These are phyloP conservation scores for Naganishia vaughanmartiniae DNA, from an alignment of 768 basidiomycete genomes.

Conservation along the genomic window DNA sequence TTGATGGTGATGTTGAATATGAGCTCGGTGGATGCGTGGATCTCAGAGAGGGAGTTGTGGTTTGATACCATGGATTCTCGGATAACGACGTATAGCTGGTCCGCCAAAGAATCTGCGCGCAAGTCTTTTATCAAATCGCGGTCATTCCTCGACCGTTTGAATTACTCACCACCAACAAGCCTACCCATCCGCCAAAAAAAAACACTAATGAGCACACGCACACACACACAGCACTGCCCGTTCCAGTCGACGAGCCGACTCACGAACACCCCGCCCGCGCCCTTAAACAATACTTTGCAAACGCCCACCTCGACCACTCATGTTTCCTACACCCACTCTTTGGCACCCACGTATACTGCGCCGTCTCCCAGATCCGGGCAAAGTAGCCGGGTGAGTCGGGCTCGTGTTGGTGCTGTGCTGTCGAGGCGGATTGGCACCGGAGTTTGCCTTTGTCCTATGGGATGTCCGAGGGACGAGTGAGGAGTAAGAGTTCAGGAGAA, in stretches of 20 bases:
- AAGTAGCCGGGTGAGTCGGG: neutral
- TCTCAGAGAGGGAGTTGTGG: neutral
- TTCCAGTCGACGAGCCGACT: neutral
- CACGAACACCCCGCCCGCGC: slow-evolving; percentile 14
- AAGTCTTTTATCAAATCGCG: neutral
- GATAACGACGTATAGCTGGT: slow-evolving; percentile 6
- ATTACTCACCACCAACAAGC: neutral
- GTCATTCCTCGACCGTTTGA: neutral
- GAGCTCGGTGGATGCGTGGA: neutral
- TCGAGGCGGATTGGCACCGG: neutral
- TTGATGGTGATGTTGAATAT: slow-evolving; percentile 8
- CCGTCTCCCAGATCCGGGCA: neutral
- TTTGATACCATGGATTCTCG: neutral
- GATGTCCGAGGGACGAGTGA: neutral
- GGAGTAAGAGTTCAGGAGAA: too few species aligned
- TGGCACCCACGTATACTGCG: slow-evolving; percentile 16
- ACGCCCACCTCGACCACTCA: neutral
- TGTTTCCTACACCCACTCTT: slow-evolving; percentile 1
- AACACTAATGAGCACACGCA: too few species aligned
- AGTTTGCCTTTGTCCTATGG: slow-evolving; percentile 3
- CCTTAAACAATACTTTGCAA: slow-evolving; percentile 11
- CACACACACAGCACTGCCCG: neutral
- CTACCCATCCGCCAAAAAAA: too few species aligned
- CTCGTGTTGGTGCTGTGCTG: neutral
- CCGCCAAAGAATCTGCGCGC: slow-evolving; percentile 12